Conservation (phyloP, 768 basidiomycete species). For the Chalciporus chontae region DNA sequence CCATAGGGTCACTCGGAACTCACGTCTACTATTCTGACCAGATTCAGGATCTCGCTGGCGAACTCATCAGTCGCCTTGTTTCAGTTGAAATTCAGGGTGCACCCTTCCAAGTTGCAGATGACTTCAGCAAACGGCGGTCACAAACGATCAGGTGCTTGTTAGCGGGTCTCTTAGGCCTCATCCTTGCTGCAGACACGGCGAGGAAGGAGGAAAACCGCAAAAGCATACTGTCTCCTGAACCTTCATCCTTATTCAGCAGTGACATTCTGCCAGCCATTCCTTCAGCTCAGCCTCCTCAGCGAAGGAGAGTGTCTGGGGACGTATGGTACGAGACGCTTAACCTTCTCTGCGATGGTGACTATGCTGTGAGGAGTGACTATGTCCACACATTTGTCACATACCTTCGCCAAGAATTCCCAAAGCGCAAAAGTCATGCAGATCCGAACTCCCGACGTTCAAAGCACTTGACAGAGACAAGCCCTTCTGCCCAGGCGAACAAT, state of each 20-base stretch:
- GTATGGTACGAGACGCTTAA: slow-evolving; percentile 90
- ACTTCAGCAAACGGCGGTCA: slow-evolving; percentile 44
- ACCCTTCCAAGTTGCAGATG: slow-evolving; percentile 36
- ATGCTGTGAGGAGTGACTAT: slow-evolving; percentile 77
- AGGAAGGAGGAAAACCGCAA: slow-evolving; percentile 24
- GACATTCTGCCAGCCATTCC: slow-evolving; percentile 22
- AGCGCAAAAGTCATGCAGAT: slow-evolving; percentile 49
- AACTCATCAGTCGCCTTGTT: slow-evolving; percentile 72
- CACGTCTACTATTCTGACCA: slow-evolving; percentile 97
- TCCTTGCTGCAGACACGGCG: slow-evolving; percentile 53
- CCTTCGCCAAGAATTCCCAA: slow-evolving; percentile 71
- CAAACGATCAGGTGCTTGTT: slow-evolving; percentile 70
- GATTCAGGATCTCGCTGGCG: slow-evolving; percentile 86
- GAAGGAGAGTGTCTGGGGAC: slow-evolving; percentile 72
- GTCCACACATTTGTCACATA: slow-evolving; percentile 71
- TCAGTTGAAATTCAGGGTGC: slow-evolving; percentile 66
- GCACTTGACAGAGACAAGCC: slow-evolving; percentile 46
- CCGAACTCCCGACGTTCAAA: slow-evolving; percentile 43
- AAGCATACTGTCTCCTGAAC: slow-evolving; percentile 14
- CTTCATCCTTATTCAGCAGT: slow-evolving; percentile 28
- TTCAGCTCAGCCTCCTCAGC: slow-evolving; percentile 43
- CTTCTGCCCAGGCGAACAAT: slow-evolving; percentile 42
- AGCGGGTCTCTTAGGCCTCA: slow-evolving; percentile 65
- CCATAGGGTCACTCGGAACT: slow-evolving; percentile 79
- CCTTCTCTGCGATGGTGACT: slow-evolving; percentile 76